Base-by-base conservation (phyloP, 768 basidiomycete genomes). In the Gymnopilus dilepis region DNA sequence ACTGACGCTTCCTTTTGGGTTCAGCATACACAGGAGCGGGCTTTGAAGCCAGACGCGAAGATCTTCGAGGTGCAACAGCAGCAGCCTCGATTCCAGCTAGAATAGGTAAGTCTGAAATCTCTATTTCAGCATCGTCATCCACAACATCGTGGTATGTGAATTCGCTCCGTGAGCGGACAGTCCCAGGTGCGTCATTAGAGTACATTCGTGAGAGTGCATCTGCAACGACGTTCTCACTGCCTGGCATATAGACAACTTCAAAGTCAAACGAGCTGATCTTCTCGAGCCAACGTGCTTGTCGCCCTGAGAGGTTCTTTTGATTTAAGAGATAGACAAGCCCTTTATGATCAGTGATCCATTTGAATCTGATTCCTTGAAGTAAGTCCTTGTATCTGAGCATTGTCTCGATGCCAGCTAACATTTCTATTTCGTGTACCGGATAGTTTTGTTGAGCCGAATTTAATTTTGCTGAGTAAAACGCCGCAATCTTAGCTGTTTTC, bases 361-460 rank as follows among this genome's bases (percentile, higher is more conserved):
- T 41, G 30, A 81, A 79, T 0, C 38, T 45, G 0, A 55, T 63
- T 0, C 78, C 80, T 24, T 70, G 72, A 1, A 80, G 42, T 2
- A 77, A 64, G 31, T 75, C 72, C 0, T 63, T 37, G 26, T 74
- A 70, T 0, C 69, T 37, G 3, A 74, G 61, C 73, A 80, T 73
- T 0, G 74, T 71, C 40, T 79, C 76, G 0, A 80, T 63, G 0
- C 75, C 74, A 0, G 75, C 76, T 0, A 80, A 54, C 65, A 80
- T 66, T 33, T 81, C 77, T 6, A 75, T 73, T 54, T 80, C 76
- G 28, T 79, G 79, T 0, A 76, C 74, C 1, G 76, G 69, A 34
- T 81, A 80, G 38, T 79, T 79, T 21, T 76, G 76, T 48, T 80
- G 77, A 0, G 78, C 73, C 0, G 71, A 30, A 19, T 69, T 76